Base-by-base conservation (phyloP, 2,329 filamentous ascomycete genomes). In the Talaromyces sp. region DNA sequence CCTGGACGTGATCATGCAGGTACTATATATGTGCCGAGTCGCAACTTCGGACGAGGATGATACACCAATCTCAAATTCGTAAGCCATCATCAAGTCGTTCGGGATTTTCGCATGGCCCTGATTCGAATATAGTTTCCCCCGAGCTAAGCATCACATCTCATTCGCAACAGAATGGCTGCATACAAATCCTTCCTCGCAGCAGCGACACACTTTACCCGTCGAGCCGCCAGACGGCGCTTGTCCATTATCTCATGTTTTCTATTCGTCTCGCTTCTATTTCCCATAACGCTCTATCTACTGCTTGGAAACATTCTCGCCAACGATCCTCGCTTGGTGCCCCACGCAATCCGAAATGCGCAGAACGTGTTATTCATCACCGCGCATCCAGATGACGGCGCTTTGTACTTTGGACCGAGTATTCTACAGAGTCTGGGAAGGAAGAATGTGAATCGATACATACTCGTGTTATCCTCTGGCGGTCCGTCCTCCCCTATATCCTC, bases 311-410 rank as follows among this genome's bases (percentile, higher is more conserved):
- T 72, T 8, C 67, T 78, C 11, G 76, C 72, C 28, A 67, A 68
- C 42, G 74, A 77, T 63, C 73, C 74, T 16, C 67, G 76, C 5
- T 67, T 79, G 48, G 69, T 78, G 1, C 76, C 76, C 6, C 66
- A 69, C 0, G 71, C 72, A 57, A 69, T 79, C 23, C 69, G 71
- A 14, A 64, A 65, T 54, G 72, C 75, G 16, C 73, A 70, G 50
- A 77, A 72, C 65, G 63, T 78, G 11, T 64, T 79, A 25, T 69
- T 78, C 23, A 74, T 79, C 12, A 78, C 76, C 14, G 76, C 76
- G 68, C 67, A 69, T 46, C 67, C 67, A n/a, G 67, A 72, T 59
- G 70, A 72, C 44, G 69, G 71, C 46, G 67, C 65, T 28, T 48
- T 72, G 37, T 72, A 70, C 67, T 72, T 72, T 60, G 66, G 67